Percentiles rank a stretch among this genome's conserved stretches.
Evolutionary conservation across 2,329 filamentous ascomycete species (phyloP).

Genomic region (Ascochyta viciae-villosae): DNA sequence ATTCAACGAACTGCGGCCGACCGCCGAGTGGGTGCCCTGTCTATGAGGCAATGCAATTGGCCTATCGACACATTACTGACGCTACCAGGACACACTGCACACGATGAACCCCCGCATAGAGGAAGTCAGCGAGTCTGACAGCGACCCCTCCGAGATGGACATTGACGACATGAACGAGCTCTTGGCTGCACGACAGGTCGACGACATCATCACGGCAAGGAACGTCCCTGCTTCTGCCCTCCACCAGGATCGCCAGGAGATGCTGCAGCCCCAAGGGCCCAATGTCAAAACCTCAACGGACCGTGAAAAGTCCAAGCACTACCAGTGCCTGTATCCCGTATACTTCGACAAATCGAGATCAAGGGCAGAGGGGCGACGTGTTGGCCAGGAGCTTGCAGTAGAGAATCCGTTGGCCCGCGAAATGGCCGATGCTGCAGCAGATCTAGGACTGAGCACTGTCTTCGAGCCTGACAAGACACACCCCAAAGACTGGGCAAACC

Average conservation of each 20-base stretch:
- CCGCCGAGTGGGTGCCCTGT: neutral
- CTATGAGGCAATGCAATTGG: neutral
- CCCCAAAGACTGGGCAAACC: slow-evolving; percentile 97
- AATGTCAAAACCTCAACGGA: slow-evolving; percentile 52
- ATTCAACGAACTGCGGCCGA: neutral
- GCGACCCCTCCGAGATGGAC: slow-evolving; percentile 71
- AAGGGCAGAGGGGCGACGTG: slow-evolving; percentile 81
- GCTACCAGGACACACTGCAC: slow-evolving; percentile 4
- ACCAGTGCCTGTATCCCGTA: slow-evolving; percentile 90
- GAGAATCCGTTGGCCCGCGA: slow-evolving; percentile 85
- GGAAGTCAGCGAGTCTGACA: slow-evolving; percentile 85
- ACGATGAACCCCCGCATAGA: slow-evolving; percentile 77
- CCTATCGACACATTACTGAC: neutral
- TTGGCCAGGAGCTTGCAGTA: slow-evolving; percentile 75
- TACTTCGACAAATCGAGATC: slow-evolving; percentile 86
- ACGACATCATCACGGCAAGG: slow-evolving; percentile 58
- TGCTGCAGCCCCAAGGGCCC: slow-evolving; percentile 47
- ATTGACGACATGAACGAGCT: slow-evolving; percentile 80
- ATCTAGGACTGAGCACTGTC: slow-evolving; percentile 72
- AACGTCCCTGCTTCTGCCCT: slow-evolving; percentile 29
- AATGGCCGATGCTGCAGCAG: slow-evolving; percentile 77
- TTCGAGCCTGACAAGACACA: slow-evolving; percentile 93
- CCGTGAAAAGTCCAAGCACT: slow-evolving; percentile 71
- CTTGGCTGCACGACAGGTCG: slow-evolving; percentile 42
- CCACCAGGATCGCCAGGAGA: slow-evolving; percentile 36